phyloP scores from a whole-genome alignment of 2,329 filamentous ascomycete species.

The Lecanoromycetidae sp. region DNA sequence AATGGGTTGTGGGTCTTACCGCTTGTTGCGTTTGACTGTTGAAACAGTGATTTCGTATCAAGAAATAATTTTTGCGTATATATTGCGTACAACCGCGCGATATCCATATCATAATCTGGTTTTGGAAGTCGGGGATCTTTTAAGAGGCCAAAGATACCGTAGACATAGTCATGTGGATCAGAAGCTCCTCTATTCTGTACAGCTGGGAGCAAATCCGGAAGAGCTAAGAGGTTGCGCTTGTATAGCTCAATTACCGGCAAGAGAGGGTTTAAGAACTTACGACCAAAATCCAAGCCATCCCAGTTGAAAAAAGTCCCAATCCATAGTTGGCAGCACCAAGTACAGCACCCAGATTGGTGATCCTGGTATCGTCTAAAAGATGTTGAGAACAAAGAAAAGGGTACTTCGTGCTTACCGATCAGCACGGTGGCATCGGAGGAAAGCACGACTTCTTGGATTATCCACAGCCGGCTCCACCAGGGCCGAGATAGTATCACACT shows the following conservation, averaged over 20 bases:
- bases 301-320: too few species aligned
- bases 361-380: too few species aligned
- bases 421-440: not conserved
- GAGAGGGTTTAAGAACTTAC: too few species aligned
- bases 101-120: not conserved
- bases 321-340: too few species aligned
- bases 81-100: not conserved
- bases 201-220: too few species aligned
- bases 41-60: not conserved
- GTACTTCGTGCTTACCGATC: constrained; percentile 18
- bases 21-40: not conserved
- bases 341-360: too few species aligned
- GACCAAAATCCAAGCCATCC: too few species aligned
- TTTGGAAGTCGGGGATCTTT: not conserved
- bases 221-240: too few species aligned
- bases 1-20: not conserved
- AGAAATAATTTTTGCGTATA: not conserved
- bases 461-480: constrained; percentile 4
- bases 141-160: not conserved
- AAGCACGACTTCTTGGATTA: constrained; percentile 4
- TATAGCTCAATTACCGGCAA: too few species aligned
- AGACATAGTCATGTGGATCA: not conserved
- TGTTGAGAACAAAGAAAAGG: not conserved
- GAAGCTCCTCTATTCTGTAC: too few species aligned
- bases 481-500: not conserved